Conservation (phyloP, 2,329 filamentous ascomycete species). For the Colletotrichum phormii region DNA sequence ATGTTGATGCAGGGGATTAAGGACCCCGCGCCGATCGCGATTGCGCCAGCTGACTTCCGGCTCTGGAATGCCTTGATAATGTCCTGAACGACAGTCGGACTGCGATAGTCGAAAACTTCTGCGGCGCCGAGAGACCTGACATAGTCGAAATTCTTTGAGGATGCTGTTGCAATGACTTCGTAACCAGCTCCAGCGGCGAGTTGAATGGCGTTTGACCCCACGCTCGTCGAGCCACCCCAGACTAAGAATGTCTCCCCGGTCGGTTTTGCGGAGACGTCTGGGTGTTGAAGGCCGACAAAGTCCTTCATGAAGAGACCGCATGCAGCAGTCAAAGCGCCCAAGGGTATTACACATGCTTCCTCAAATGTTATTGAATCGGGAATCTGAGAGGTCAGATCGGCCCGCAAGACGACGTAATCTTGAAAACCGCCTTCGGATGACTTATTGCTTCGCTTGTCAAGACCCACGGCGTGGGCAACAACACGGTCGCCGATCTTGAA, state of each 20-base stretch:
- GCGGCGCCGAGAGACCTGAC: constrained; percentile 56
- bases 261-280: constrained; percentile 33
- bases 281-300: constrained; percentile 39
- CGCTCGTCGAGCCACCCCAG: constrained; percentile 63
- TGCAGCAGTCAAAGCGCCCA: constrained; percentile 44
- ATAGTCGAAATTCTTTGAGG: constrained; percentile 55
- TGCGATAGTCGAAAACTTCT: constrained; percentile 58
- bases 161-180: constrained; percentile 56
- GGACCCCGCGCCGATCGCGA: constrained; percentile 26
- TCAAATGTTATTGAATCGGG: constrained; percentile 42
- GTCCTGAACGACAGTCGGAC: constrained; percentile 44
- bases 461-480: constrained; percentile 43
- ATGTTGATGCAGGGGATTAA: constrained; percentile 5
- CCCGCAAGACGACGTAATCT: constrained; percentile 37
- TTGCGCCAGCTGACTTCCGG: constrained; percentile 35
- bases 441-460: constrained; percentile 47
- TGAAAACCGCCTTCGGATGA: constrained; percentile 42
- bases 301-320: constrained; percentile 41
- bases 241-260: constrained; percentile 42
- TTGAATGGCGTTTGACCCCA: constrained; percentile 60
- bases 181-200: constrained; percentile 56
- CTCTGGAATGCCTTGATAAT: constrained; percentile 46
- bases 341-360: constrained; percentile 42
- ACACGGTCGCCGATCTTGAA: constrained; percentile 46
- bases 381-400: constrained; percentile 33